These are phyloP conservation scores for Boletus sp. DNA, from an alignment of 768 basidiomycete species.

Conservation along the genomic window DNA sequence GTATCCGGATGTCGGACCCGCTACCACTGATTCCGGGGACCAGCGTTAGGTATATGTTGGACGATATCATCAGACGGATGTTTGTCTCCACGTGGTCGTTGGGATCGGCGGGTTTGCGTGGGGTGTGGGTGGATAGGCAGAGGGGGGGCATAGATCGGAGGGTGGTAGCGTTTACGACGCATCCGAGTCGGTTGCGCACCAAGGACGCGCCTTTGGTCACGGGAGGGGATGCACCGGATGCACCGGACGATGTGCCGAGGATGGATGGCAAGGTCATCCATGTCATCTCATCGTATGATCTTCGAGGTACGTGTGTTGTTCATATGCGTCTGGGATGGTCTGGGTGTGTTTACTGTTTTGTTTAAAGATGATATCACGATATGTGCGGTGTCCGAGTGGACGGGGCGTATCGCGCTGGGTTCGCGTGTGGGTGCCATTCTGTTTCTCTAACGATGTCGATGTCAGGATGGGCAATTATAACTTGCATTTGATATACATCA, in stretches of 20 bases:
- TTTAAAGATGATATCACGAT: conserved; percentile 42
- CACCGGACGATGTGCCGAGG: not conserved
- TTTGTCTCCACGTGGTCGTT: conserved; percentile 18
- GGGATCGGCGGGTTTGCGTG: conserved; percentile 21
- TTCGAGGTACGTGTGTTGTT: conserved; percentile 24
- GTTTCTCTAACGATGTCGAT: conserved; percentile 10
- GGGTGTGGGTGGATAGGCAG: conserved; percentile 23
- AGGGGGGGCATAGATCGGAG: conserved; percentile 15
- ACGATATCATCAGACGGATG: not conserved
- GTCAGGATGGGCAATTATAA: not conserved
- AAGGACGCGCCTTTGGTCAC: not conserved
- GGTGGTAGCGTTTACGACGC: conserved; percentile 20
- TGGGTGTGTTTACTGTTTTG: not conserved
- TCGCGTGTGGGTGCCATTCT: conserved; percentile 36
- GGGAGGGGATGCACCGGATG: not conserved
- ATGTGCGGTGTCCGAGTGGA: conserved; percentile 46
- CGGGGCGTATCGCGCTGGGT: conserved; percentile 41
- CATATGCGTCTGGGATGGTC: not conserved
- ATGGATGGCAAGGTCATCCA: conserved; percentile 16
- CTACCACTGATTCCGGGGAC: not conserved
- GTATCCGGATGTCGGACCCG: not conserved
- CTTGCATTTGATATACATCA: too few species aligned
- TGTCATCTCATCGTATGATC: conserved; percentile 25
- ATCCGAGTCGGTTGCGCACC: conserved; percentile 5
- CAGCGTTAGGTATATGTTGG: not conserved